A percentile compares a stretch with the other conserved stretches of the same genome.
These are phyloP conservation scores for Angophora floribunda DNA, from an alignment of 345 rosid genomes.

Conservation along the genomic window DNA sequence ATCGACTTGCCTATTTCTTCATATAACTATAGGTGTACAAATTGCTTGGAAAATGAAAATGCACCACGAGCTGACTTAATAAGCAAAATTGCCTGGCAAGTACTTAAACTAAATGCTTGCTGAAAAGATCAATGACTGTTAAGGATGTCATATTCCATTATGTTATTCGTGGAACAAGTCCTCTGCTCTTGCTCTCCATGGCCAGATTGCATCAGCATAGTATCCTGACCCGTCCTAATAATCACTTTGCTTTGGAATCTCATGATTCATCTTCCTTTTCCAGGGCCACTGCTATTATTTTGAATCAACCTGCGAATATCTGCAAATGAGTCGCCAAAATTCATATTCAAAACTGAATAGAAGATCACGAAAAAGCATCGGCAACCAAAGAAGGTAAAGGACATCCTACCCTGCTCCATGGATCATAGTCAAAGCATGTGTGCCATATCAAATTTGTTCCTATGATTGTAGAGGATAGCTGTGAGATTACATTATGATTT, in stretches of 20 bases:
- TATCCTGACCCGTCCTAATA: not conserved
- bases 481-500: no score
- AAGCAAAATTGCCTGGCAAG: not conserved
- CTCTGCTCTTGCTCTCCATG: not conserved
- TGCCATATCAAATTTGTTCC: no score
- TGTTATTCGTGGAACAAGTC: not conserved
- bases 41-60: no score
- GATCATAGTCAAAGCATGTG: not conserved
- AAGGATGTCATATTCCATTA: not conserved
- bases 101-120: not conserved
- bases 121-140: not conserved
- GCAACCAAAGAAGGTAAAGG: not conserved
- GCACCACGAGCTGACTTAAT: not conserved
- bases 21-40: no score
- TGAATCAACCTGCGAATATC: not conserved
- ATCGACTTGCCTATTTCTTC: no score
- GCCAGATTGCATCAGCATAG: not conserved
- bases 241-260: not conserved
- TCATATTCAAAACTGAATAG: not conserved
- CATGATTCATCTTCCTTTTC: not conserved
- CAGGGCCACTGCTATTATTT: not conserved
- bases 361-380: not conserved
- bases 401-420: not conserved
- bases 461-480: not conserved
- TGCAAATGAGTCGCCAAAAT: not conserved